These are phyloP conservation scores for Claviceps sp. DNA, from an alignment of 2,329 filamentous ascomycete species.

Conservation along the genomic window DNA sequence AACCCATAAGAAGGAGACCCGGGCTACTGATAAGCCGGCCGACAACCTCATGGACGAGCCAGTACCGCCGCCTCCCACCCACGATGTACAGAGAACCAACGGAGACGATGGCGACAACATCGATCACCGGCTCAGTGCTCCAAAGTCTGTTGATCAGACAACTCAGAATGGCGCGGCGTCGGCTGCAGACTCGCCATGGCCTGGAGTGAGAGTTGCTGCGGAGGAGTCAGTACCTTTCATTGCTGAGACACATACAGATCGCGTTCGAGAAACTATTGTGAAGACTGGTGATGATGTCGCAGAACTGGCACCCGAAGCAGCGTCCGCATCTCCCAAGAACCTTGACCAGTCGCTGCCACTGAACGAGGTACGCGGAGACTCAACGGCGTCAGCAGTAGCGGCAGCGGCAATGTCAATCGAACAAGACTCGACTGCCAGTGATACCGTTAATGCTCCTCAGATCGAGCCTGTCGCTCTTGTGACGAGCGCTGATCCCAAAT, in stretches of 20 bases:
- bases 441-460: neutral
- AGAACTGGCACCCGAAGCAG: conserved; percentile 9
- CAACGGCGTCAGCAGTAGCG: neutral
- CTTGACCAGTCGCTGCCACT: conserved; percentile 4
- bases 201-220: conserved; percentile 18
- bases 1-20: neutral
- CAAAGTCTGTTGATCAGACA: conserved; percentile 23
- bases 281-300: conserved; percentile 14
- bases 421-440: neutral
- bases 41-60: conserved; percentile 8
- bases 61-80: neutral
- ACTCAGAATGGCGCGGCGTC: conserved; percentile 22
- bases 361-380: conserved; percentile 3
- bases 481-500: neutral
- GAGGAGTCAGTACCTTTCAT: conserved; percentile 11
- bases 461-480: conserved; percentile 1
- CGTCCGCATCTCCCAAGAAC: conserved; percentile 6
- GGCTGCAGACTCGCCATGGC: conserved; percentile 21
- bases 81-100: conserved; percentile 9
- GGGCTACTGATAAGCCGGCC: conserved; percentile 6
- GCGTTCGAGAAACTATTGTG: conserved; percentile 14
- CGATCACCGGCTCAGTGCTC: conserved; percentile 9
- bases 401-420: neutral
- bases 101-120: conserved; percentile 7
- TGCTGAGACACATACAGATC: conserved; percentile 10